Base-by-base conservation (phyloP, 2,329 filamentous ascomycete genomes). In the Myriosclerotinia curreyana region DNA sequence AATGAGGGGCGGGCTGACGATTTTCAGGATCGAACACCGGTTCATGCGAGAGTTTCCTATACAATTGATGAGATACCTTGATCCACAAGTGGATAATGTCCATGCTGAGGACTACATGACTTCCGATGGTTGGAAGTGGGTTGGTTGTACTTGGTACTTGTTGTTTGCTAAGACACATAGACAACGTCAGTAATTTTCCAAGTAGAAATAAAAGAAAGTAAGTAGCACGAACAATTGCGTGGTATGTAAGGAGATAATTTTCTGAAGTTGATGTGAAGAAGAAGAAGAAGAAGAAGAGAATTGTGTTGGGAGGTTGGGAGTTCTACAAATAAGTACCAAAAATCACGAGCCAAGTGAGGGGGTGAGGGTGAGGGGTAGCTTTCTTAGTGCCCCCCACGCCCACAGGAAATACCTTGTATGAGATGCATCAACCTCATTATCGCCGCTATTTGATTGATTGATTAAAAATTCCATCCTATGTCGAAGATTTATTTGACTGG, bases 21-120 rank as follows among this genome's bases (percentile, higher is more conserved):
- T 67, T 66, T 67, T 69, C 69, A 70, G 69, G 79, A 76, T 79
- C 79, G 79, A 81, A 82, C 85, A 87, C 85, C 85, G 85, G 85
- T 83, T 82, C 85, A 87, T 83, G 83, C 83, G 79, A 79, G 73
- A 76, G 77, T 74, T 75, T 34, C 42, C 59, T 59, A 78, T 79
- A 79, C 77, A 70, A 65, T 72, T 65, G 64, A 68, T 71, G 64
- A 71, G 71, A 73, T 75, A 74, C 73, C 73, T 75, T 74, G 73
- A 75, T 71, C 71, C 70, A 67, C 56, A 60, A 61, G 67, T 66
- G 72, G 71, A 74, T 70, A 75, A 74, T 69, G 65, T 72, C 71
- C 71, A 66, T 69, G 70, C 50, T 67, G 67, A 36, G 70, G 71
- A 71, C 65, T 59, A 66, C 72, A 75, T 74, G 71, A 65, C 70